phyloP scores from a whole-genome alignment of 1,139 yeast genomes.

The Suhomyces maxii region DNA sequence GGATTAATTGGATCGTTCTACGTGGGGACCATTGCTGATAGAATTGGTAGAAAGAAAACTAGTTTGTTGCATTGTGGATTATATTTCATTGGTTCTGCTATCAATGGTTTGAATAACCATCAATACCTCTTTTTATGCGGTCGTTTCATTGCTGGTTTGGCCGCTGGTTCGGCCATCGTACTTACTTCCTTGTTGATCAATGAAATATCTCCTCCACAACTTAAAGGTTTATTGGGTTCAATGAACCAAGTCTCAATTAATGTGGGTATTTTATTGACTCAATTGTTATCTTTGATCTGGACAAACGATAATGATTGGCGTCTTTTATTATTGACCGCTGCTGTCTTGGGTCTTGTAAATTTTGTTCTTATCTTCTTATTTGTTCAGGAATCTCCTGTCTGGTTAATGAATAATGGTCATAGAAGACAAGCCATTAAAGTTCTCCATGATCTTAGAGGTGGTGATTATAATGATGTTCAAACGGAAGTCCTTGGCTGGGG shows the following conservation, averaged over 20 bases:
- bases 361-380: slow-evolving; percentile 41
- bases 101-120: slow-evolving; percentile 54
- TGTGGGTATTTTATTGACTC: slow-evolving; percentile 79
- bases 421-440: slow-evolving; percentile 34
- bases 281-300: slow-evolving; percentile 67
- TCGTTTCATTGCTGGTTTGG: slow-evolving; percentile 75
- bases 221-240: slow-evolving; percentile 79
- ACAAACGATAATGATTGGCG: slow-evolving; percentile 74
- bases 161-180: slow-evolving; percentile 86
- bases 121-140: slow-evolving; percentile 58
- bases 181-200: slow-evolving; percentile 78
- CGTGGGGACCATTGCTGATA: slow-evolving; percentile 71
- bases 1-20: slow-evolving; percentile 77
- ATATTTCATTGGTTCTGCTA: slow-evolving; percentile 65
- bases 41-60: slow-evolving; percentile 61
- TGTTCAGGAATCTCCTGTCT: slow-evolving; percentile 81
- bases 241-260: slow-evolving; percentile 87
- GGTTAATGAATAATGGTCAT: slow-evolving; percentile 55
- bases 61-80: slow-evolving; percentile 56
- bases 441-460: slow-evolving; percentile 43
- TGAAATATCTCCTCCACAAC: slow-evolving; percentile 69
- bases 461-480: slow-evolving; percentile 36
- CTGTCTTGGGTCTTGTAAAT: slow-evolving; percentile 51
- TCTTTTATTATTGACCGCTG: slow-evolving; percentile 59
- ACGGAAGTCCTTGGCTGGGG: slow-evolving; percentile 44